Evolutionary conservation across 176 grass and related monocot species (phyloP).

Genomic region (Ensete glaucum): DNA sequence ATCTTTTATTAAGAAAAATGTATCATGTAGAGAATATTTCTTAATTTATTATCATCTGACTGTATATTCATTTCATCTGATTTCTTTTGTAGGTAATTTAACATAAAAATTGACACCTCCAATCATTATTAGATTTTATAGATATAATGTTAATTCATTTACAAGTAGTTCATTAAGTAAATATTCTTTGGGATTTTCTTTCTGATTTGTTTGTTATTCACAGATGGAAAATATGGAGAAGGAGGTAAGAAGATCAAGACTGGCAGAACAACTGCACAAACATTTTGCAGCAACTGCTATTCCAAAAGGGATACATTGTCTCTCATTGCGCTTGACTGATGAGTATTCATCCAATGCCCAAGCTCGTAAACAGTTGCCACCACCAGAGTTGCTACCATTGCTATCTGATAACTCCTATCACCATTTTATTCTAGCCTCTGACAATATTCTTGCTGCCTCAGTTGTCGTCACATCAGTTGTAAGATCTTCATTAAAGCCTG

Average conservation of each 20-base stretch:
- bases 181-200: neutral
- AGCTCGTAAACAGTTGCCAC: conserved; percentile 82
- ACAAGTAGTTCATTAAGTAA: neutral
- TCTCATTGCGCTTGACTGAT: conserved; percentile 85
- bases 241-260: conserved; percentile 67
- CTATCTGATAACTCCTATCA: conserved; percentile 67
- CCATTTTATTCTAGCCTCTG: conserved; percentile 84
- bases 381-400: conserved; percentile 74
- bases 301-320: conserved; percentile 93
- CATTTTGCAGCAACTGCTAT: conserved; percentile 88
- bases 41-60: neutral
- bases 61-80: neutral
- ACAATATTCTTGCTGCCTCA: conserved; percentile 97
- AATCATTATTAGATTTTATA: neutral
- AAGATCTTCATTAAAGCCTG: conserved; percentile 63
- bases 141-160: neutral
- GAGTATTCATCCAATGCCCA: conserved; percentile 99
- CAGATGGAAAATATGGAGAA: conserved; percentile 97
- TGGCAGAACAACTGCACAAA: conserved; percentile 90
- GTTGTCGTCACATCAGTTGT: conserved; percentile 79
- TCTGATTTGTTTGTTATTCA: conserved; percentile 10
- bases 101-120: neutral
- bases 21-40: neutral
- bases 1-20: neutral
- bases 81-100: neutral